phyloP scores from a whole-genome alignment of 345 rosid genomes.

The Gossypium mustelinum region DNA sequence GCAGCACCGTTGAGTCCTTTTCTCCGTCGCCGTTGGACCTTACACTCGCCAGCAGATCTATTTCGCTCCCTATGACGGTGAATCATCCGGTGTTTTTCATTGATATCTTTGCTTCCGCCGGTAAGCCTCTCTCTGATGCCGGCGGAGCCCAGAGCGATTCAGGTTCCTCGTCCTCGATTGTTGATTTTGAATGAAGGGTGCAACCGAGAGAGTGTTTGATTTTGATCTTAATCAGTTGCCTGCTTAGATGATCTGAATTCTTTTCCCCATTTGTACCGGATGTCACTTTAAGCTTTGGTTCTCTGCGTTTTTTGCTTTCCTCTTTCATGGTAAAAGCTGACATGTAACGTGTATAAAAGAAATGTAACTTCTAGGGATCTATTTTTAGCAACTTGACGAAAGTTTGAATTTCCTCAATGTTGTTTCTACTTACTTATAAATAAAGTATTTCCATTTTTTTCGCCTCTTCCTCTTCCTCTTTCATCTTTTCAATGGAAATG shows the following conservation, averaged over 20 bases:
- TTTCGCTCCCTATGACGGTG: constrained; percentile 21
- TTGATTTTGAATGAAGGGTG: constrained; percentile 40
- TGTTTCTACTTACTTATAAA: background rate
- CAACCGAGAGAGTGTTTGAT: constrained; percentile 35
- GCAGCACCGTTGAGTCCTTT: constrained; percentile 68
- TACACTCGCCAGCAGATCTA: constrained; percentile 35
- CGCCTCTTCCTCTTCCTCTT: background rate
- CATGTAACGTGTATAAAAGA: constrained; percentile 1
- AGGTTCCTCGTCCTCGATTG: constrained; percentile 50
- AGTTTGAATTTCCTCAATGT: background rate
- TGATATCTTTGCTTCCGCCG: constrained; percentile 48
- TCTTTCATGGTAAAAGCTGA: background rate
- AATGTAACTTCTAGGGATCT: background rate
- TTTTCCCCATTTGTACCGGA: background rate
- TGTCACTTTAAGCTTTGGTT: constrained; percentile 22
- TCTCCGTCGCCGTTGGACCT: constrained; percentile 64
- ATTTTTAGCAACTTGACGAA: constrained; percentile 10
- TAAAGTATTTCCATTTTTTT: background rate
- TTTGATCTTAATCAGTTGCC: constrained; percentile 70
- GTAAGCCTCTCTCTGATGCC: constrained; percentile 14
- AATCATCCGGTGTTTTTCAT: constrained; percentile 49
- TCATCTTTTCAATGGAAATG: background rate
- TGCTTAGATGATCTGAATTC: constrained; percentile 45
- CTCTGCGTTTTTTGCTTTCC: constrained; percentile 8
- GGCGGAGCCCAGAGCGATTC: constrained; percentile 55